Percentiles rank a stretch among this genome's conserved stretches.
Conservation (phyloP, 441 rosid species). For the Brassica balearica region DNA sequence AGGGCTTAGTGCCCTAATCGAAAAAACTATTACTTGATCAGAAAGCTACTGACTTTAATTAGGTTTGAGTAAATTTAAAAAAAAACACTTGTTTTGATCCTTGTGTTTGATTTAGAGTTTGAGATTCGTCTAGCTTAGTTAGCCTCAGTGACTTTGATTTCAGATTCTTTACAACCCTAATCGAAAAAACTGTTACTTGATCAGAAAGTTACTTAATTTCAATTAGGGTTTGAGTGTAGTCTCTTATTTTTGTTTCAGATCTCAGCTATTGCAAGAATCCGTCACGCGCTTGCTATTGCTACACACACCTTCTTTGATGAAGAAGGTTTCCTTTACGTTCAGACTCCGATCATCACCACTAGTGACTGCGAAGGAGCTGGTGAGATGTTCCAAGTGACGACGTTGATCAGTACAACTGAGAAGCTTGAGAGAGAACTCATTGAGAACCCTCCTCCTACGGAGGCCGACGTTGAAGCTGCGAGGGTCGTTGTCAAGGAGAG, state of each 20-base stretch:
- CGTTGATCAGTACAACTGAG: slow-evolving; percentile 72
- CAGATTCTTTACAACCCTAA: not conserved
- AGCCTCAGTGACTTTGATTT: not conserved
- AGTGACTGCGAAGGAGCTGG: slow-evolving; percentile 99
- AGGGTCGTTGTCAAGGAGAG: slow-evolving; percentile 61
- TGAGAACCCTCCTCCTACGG: slow-evolving; percentile 79
- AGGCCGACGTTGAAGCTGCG: slow-evolving; percentile 76
- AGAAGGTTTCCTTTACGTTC: slow-evolving; percentile 72
- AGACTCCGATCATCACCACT: slow-evolving; percentile 89
- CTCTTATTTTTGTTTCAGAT: slow-evolving; percentile 52
- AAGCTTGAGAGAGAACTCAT: slow-evolving; percentile 74
- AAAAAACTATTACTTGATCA: not conserved
- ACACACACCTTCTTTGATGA: slow-evolving; percentile 90
- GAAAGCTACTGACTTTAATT: not conserved
- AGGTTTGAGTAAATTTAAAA: not conserved
- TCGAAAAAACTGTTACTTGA: not conserved
- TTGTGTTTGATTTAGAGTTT: slow-evolving; percentile 9
- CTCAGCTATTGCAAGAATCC: slow-evolving; percentile 84
- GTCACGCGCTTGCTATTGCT: slow-evolving; percentile 85
- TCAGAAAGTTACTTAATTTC: not conserved
- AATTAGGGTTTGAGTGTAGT: not conserved
- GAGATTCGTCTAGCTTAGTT: too few relatives aligned
- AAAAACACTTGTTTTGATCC: not conserved
- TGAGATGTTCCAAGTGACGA: slow-evolving; percentile 97
- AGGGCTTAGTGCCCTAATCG: not conserved